These are phyloP conservation scores for Myxozyma monticola DNA, from an alignment of 805 yeast species.

Conservation along the genomic window DNA sequence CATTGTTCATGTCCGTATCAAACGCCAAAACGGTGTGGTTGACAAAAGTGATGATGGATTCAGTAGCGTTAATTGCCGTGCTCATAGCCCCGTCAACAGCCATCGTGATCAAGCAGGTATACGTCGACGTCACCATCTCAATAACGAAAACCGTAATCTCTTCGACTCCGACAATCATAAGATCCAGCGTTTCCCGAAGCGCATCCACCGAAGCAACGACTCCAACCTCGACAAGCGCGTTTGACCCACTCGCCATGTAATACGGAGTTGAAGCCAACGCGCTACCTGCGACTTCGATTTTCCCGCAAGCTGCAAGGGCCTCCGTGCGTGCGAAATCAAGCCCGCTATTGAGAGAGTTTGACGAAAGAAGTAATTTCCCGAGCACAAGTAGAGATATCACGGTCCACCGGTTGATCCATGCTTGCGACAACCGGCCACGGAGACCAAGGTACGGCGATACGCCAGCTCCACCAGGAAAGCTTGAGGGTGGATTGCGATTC, in stretches of 20 bases:
- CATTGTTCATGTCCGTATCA: conserved; percentile 65
- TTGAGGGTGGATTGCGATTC: conserved; percentile 17
- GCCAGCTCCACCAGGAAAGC: conserved; percentile 19
- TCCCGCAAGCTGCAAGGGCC: conserved; percentile 48
- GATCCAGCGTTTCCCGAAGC: conserved; percentile 45
- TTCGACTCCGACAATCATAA: conserved; percentile 58
- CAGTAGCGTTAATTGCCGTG: conserved; percentile 73
- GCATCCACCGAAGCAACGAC: conserved; percentile 52
- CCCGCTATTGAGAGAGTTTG: conserved; percentile 47
- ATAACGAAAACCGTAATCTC: conserved; percentile 61
- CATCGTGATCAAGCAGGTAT: conserved; percentile 76
- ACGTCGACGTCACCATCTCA: conserved; percentile 80
- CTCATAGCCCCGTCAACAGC: conserved; percentile 71
- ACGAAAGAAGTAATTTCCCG: conserved; percentile 62
- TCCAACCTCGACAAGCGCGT: conserved; percentile 49
- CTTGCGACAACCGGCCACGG: conserved; percentile 39
- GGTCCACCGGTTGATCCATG: conserved; percentile 59
- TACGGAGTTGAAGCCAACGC: conserved; percentile 52
- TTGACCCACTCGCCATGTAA: conserved; percentile 56
- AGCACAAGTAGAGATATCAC: conserved; percentile 55
- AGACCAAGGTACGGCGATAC: conserved; percentile 37
- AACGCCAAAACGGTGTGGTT: conserved; percentile 57
- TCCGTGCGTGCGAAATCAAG: conserved; percentile 45
- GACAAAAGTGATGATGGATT: conserved; percentile 57
- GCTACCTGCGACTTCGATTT: conserved; percentile 45